These are phyloP conservation scores for Thermoascus crustaceus DNA, from an alignment of 2,329 filamentous ascomycete genomes.

Conservation along the genomic window DNA sequence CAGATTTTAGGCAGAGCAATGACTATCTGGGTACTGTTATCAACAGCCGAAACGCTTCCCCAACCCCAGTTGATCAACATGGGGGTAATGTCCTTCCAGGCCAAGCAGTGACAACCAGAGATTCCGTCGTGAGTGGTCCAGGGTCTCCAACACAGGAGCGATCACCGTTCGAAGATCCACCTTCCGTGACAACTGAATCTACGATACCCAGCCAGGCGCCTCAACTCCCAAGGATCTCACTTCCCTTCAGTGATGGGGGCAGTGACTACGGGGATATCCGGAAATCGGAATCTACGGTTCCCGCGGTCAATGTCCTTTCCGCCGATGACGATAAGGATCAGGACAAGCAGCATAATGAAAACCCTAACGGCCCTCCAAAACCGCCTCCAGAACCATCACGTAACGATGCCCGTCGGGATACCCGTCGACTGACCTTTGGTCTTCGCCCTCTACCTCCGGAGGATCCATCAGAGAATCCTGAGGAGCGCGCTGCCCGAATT, in stretches of 20 bases:
- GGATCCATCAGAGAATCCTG: constrained; percentile 81
- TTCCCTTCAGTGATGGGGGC: constrained; percentile 41
- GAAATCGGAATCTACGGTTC: constrained; percentile 40
- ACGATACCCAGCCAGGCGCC: constrained; percentile 7
- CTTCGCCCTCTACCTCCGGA: constrained; percentile 81
- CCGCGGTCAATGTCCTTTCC: constrained; percentile 23
- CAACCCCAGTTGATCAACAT: too few relatives aligned
- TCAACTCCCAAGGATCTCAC: constrained; percentile 27
- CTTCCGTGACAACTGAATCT: constrained; percentile 1
- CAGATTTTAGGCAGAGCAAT: constrained; percentile 28
- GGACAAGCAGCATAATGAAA: constrained; percentile 13
- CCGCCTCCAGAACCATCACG: constrained; percentile 15
- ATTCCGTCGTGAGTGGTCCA: too few relatives aligned
- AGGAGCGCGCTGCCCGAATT: constrained; percentile 90
- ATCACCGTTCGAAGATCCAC: constrained; percentile 3
- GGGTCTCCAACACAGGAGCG: constrained; percentile 12
- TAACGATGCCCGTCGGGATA: constrained; percentile 29
- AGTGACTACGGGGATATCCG: constrained; percentile 50
- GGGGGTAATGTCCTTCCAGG: too few relatives aligned
- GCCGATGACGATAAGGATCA: constrained; percentile 16
- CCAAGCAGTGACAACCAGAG: too few relatives aligned
- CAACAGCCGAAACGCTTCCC: constrained; percentile 27
- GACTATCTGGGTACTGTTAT: constrained; percentile 32
- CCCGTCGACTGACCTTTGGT: constrained; percentile 50
- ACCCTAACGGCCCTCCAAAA: constrained; percentile 8